Conservation (phyloP, 805 yeast species). For the Wickerhamiella siamensis region DNA sequence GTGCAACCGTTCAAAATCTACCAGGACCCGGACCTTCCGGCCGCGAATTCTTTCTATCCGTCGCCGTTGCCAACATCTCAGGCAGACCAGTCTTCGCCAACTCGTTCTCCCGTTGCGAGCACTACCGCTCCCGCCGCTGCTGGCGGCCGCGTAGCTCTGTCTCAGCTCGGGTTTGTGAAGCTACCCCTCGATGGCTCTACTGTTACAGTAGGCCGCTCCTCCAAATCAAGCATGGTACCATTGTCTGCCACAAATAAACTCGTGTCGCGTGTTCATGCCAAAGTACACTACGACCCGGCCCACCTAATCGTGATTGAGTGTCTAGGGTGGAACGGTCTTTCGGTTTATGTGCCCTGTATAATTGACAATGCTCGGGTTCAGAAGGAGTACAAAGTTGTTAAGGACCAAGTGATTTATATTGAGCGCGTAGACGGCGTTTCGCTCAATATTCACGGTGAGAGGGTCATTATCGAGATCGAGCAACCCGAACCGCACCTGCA, state of each 20-base stretch:
- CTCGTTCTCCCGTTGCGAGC: not conserved
- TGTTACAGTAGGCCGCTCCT: constrained; percentile 53
- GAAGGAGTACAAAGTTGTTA: constrained; percentile 37
- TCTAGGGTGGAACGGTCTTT: constrained; percentile 70
- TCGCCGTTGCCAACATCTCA: constrained; percentile 9
- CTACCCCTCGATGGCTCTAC: constrained; percentile 3
- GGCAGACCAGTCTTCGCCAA: constrained; percentile 2
- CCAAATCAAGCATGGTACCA: constrained; percentile 40
- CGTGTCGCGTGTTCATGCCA: constrained; percentile 55
- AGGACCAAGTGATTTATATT: constrained; percentile 48
- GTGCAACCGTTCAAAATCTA: constrained; percentile 4
- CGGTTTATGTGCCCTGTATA: constrained; percentile 45
- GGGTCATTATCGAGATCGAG: constrained; percentile 36
- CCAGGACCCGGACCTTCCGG: constrained; percentile 1
- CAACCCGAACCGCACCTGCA: constrained; percentile 23
- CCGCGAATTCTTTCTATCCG: not conserved
- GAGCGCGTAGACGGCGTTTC: constrained; percentile 49
- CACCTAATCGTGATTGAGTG: constrained; percentile 45
- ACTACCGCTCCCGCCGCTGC: not conserved
- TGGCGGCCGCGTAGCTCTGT: constrained; percentile 1
- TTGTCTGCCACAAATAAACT: constrained; percentile 35
- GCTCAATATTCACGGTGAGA: constrained; percentile 59
- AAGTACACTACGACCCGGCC: constrained; percentile 31
- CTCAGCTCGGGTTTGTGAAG: constrained; percentile 2
- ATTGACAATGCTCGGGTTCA: constrained; percentile 8